Percentiles rank a stretch among this genome's conserved stretches.
phyloP scores from a whole-genome alignment of 176 grass and related monocot species.

The Chloris gayana region DNA sequence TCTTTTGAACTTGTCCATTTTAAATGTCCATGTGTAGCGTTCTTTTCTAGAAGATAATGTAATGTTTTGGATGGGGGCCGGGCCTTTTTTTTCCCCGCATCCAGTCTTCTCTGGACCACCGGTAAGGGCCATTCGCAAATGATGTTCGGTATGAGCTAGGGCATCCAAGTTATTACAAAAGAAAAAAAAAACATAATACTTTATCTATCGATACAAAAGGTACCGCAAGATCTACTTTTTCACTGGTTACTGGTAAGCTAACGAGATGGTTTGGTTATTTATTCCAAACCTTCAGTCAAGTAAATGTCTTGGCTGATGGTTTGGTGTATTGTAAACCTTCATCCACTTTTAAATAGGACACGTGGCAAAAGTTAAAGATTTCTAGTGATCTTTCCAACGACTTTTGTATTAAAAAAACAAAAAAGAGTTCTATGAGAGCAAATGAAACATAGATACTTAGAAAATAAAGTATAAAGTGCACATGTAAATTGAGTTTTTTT shows the following conservation, averaged over 20 bases:
- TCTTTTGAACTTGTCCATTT: slow-evolving; percentile 8
- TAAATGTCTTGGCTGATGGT: not conserved
- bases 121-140: not conserved
- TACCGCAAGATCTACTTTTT: not conserved
- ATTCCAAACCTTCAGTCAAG: not conserved
- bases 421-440: not conserved
- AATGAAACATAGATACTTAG: not conserved
- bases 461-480: no score
- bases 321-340: not conserved
- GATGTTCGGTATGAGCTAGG: not conserved
- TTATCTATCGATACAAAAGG: not conserved
- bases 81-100: not conserved
- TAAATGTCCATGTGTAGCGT: slow-evolving; percentile 16
- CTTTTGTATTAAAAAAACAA: not conserved
- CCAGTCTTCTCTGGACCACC: slow-evolving; percentile 17
- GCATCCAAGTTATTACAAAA: not conserved
- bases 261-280: not conserved
- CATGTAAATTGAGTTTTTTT: no score
- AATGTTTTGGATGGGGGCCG: not conserved
- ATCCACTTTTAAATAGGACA: no score
- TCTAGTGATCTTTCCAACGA: not conserved
- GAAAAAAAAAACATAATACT: not conserved
- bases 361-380: not conserved
- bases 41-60: slow-evolving; percentile 32
- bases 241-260: not conserved